phyloP scores from a whole-genome alignment of 2,329 filamentous ascomycete species.

The Cadophora luteo-olivacea region DNA sequence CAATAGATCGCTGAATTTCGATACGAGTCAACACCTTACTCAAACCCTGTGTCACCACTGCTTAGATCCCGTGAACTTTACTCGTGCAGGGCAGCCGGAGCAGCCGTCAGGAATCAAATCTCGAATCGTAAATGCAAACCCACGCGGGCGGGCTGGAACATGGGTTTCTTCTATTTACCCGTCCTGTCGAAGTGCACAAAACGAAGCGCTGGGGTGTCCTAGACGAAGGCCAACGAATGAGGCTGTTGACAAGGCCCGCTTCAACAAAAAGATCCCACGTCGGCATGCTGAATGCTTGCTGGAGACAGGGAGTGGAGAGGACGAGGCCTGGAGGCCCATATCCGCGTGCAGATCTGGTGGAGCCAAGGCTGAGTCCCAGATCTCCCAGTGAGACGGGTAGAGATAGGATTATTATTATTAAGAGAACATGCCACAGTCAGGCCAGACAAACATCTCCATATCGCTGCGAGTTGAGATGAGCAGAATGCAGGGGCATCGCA shows the following conservation, averaged over 20 bases:
- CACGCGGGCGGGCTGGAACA: slow-evolving; percentile 13
- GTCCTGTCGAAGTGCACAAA: slow-evolving; percentile 19
- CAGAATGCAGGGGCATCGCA: neutral
- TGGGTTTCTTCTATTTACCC: slow-evolving; percentile 14
- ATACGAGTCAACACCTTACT: slow-evolving; percentile 4
- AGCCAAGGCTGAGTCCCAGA: slow-evolving; percentile 24
- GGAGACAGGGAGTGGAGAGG: slow-evolving; percentile 5
- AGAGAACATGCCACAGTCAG: neutral
- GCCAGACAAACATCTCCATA: neutral
- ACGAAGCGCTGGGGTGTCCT: slow-evolving; percentile 11
- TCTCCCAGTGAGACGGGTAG: slow-evolving; percentile 5
- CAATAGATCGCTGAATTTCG: slow-evolving; percentile 7
- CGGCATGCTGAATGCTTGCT: slow-evolving; percentile 10
- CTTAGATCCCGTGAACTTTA: neutral
- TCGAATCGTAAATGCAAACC: neutral
- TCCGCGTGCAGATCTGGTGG: slow-evolving; percentile 29
- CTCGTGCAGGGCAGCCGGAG: slow-evolving; percentile 3
- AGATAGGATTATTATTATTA: neutral
- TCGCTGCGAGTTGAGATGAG: neutral
- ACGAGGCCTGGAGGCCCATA: slow-evolving; percentile 9
- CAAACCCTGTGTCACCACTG: slow-evolving; percentile 12
- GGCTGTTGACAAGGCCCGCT: slow-evolving; percentile 15
- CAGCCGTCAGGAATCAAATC: neutral
- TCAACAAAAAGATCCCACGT: slow-evolving; percentile 27
- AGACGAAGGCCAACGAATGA: slow-evolving; percentile 23